Base-by-base conservation (phyloP, 2,329 filamentous ascomycete species). In the Claviceps arundinis region DNA sequence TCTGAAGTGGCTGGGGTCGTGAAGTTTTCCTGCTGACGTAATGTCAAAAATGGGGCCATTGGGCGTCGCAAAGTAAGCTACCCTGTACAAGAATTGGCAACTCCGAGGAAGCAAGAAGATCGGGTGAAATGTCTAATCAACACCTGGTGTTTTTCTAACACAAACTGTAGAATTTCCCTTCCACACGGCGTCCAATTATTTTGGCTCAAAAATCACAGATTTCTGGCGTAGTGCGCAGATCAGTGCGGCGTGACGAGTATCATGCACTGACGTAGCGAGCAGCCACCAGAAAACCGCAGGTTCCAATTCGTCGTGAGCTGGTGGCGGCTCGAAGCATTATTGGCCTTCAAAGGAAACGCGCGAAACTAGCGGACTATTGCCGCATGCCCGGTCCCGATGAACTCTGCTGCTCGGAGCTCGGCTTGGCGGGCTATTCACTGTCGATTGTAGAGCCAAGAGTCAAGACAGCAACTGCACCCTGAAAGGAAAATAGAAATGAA, bases 11-110 rank as follows among this genome's bases (percentile, higher is more conserved):
- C 47, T 42, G 52, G 11, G 41, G 16, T 43, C 42, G 56, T 55
- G 55, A 55, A 56, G 49, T 56, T 60, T 60, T 54, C 42, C 47
- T 52, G 57, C 56, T 58, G 57, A 58, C 55, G 54, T 57, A 58
- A 57, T 50, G 5, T 5, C 1, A 11, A 42, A 44, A 45, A 45
- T 30, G 24, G 14, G 16, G 24, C 14, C 38, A 40, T 40, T 16
- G 4, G 5, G 16, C 6, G 37, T 17, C 2, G 2, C 38, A 6
- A 41, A 22, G 9, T 2, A 14, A 14, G 1, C 41, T 43, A 43
- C 41, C 41, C 41, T 43, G 41, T 22, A 43, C 19, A 22, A 13
- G 7, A 8, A 14, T 8, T 5, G 16, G 19, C 7, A n/a, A 14
- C 5, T 13, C 7, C 17, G 9, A 9, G 4, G 6, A 22, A 7